Conservation (phyloP, 495 filamentous ascomycete genomes). For the Parathielavia hyrcaniae region DNA sequence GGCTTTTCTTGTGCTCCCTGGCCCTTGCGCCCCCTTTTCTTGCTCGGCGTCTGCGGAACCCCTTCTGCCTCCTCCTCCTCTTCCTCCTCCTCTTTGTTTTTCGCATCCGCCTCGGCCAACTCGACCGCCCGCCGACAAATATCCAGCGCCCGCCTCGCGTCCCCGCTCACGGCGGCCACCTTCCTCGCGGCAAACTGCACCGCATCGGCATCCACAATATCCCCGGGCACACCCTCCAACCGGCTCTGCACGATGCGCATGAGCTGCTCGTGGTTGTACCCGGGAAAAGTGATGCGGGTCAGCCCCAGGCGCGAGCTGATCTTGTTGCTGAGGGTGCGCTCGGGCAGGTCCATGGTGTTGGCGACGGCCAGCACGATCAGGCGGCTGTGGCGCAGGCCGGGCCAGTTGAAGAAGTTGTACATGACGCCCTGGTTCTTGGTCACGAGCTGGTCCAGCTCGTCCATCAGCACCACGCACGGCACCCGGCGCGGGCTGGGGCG, state of each 20-base stretch:
- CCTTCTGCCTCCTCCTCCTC: constrained; percentile 9
- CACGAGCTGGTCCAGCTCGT: constrained; percentile 96
- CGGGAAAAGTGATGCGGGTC: constrained; percentile 90
- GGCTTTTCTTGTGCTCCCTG: constrained; percentile 6
- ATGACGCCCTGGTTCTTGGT: constrained; percentile 98
- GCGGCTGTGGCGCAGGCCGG: constrained; percentile 79
- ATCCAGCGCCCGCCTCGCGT: constrained; percentile 86
- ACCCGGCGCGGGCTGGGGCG: constrained; percentile 83
- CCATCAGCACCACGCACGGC: constrained; percentile 97
- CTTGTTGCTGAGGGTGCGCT: constrained; percentile 94
- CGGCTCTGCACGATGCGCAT: constrained; percentile 94
- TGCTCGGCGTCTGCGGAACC: constrained; percentile 40
- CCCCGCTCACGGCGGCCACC: constrained; percentile 92
- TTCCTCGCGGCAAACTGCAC: constrained; percentile 95
- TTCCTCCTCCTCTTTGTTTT: background rate
- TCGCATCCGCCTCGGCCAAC: constrained; percentile 71
- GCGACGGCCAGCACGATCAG: constrained; percentile 95
- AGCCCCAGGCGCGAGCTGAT: constrained; percentile 88
- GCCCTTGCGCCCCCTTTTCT: constrained; percentile 17
- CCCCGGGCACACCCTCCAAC: constrained; percentile 75
- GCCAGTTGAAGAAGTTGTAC: constrained; percentile 99
- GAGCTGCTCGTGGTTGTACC: constrained; percentile 95
- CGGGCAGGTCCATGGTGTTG: constrained; percentile 98
- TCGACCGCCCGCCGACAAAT: constrained; percentile 96
- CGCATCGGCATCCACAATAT: constrained; percentile 88